Conservation (phyloP, 2,329 filamentous ascomycete genomes). For the Tolypocladium tundrense region DNA sequence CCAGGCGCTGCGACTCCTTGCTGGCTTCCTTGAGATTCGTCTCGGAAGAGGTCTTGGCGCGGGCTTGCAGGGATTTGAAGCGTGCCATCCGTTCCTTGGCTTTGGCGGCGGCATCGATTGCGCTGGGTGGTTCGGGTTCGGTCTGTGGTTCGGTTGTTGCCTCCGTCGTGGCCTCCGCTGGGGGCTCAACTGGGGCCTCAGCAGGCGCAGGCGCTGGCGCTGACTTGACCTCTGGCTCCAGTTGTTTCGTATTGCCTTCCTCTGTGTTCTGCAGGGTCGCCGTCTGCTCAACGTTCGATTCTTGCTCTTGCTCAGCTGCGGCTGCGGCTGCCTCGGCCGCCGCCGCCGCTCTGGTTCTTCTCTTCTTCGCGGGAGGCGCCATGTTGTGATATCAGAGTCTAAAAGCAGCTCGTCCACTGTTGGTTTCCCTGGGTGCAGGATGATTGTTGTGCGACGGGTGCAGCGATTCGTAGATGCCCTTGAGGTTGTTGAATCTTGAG, state of each 20-base stretch:
- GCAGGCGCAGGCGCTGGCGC: conserved; percentile 2
- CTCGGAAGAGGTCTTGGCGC: conserved; percentile 61
- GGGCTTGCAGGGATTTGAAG: conserved; percentile 79
- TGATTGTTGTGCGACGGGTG: neutral
- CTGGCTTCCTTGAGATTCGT: conserved; percentile 77
- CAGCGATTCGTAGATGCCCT: neutral
- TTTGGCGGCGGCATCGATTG: conserved; percentile 27
- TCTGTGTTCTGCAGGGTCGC: neutral
- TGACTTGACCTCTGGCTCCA: neutral
- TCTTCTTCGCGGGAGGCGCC: conserved; percentile 17
- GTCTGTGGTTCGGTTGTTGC: conserved; percentile 5
- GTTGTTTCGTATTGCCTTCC: neutral
- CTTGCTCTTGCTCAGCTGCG: neutral
- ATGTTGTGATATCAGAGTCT: conserved; percentile 5
- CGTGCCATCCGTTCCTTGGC: conserved; percentile 62
- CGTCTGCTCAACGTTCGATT: neutral
- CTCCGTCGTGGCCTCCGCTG: neutral
- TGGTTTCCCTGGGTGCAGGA: neutral
- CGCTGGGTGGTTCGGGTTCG: conserved; percentile 6
- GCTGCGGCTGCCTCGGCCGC: conserved; percentile 1
- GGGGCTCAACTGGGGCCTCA: conserved; percentile 1
- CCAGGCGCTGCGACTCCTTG: conserved; percentile 69
- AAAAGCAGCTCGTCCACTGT: neutral
- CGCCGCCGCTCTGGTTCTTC: conserved; percentile 10
- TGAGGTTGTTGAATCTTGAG: neutral